phyloP scores from a whole-genome alignment of 352 stramenopile genomes.

The Plasmopara muralis region DNA sequence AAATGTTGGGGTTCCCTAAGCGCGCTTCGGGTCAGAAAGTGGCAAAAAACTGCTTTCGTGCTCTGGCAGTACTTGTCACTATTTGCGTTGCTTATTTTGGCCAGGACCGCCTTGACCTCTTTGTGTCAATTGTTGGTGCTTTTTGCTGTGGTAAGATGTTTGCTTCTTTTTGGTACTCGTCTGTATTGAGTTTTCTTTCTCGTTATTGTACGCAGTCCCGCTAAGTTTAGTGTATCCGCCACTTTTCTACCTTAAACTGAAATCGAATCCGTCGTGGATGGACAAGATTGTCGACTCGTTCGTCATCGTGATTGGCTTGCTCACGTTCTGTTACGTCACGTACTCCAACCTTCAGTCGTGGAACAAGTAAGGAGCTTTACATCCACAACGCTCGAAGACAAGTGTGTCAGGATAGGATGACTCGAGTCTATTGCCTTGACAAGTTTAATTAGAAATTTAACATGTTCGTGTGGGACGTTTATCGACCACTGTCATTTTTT shows the following conservation, averaged over 20 bases:
- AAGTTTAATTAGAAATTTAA: too few relatives aligned
- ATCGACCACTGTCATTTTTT: too few relatives aligned
- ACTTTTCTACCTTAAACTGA: slow-evolving; percentile 74
- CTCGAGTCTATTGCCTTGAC: too few relatives aligned
- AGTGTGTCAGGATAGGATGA: too few relatives aligned
- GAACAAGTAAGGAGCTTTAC: slow-evolving; percentile 23
- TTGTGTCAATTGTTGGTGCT: slow-evolving; percentile 75
- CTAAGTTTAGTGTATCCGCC: slow-evolving; percentile 78
- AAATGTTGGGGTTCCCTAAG: slow-evolving; percentile 68
- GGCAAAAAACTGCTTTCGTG: slow-evolving; percentile 69
- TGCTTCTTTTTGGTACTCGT: background rate
- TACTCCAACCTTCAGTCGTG: slow-evolving; percentile 73
- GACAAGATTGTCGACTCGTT: slow-evolving; percentile 55
- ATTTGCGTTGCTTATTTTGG: slow-evolving; percentile 72
- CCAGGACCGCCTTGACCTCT: slow-evolving; percentile 64
- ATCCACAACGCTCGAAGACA: background rate
- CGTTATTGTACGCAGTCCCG: slow-evolving; percentile 35
- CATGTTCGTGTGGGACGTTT: too few relatives aligned
- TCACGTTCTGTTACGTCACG: slow-evolving; percentile 81
- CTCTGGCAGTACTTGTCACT: slow-evolving; percentile 54
- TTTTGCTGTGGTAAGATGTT: slow-evolving; percentile 66
- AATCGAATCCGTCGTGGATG: slow-evolving; percentile 31
- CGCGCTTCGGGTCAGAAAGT: slow-evolving; percentile 62
- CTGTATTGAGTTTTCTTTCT: slow-evolving; percentile 5
- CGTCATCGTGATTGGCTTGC: slow-evolving; percentile 51